Conservation (phyloP, 2,329 filamentous ascomycete species). For the Monilinia fructicola region DNA sequence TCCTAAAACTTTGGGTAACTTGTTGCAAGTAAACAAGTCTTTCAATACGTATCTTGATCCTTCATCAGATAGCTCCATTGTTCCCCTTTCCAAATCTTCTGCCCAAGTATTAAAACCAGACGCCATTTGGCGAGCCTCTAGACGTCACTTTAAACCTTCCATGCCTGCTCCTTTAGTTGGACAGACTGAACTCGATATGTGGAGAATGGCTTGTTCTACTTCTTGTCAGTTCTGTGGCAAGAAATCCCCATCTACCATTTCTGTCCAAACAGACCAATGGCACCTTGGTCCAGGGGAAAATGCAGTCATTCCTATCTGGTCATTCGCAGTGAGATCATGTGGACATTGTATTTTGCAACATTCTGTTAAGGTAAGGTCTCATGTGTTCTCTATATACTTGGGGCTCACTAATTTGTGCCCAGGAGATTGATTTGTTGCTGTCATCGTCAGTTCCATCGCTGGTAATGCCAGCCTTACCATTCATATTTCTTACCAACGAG, state of each 20-base stretch:
- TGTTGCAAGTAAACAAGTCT: conserved; percentile 65
- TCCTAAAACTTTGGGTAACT: conserved; percentile 60
- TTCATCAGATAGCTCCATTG: conserved; percentile 42
- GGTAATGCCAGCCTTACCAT: conserved; percentile 67
- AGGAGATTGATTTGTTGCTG: conserved; percentile 71
- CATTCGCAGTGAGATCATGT: conserved; percentile 67
- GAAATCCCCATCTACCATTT: conserved; percentile 34
- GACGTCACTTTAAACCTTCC: conserved; percentile 62
- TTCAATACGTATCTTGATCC: conserved; percentile 62
- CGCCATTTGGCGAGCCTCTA: conserved; percentile 68
- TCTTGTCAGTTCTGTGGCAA: conserved; percentile 68
- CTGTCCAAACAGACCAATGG: conserved; percentile 47
- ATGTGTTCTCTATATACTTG: conserved; percentile 21
- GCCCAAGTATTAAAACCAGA: conserved; percentile 54
- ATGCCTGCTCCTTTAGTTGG: conserved; percentile 67
- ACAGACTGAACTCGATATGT: conserved; percentile 73
- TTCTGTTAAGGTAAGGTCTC: conserved; percentile 62
- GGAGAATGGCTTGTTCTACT: conserved; percentile 63
- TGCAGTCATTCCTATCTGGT: conserved; percentile 66
- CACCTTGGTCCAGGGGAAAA: conserved; percentile 61
- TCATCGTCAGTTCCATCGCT: conserved; percentile 59
- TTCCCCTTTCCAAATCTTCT: conserved; percentile 42
- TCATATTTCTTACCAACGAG: conserved; percentile 62
- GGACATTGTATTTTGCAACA: conserved; percentile 60
- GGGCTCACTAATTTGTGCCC: conserved; percentile 34